Base-by-base conservation (phyloP, 2,329 filamentous ascomycete species). In the Sclerotinia sclerotiorum region DNA sequence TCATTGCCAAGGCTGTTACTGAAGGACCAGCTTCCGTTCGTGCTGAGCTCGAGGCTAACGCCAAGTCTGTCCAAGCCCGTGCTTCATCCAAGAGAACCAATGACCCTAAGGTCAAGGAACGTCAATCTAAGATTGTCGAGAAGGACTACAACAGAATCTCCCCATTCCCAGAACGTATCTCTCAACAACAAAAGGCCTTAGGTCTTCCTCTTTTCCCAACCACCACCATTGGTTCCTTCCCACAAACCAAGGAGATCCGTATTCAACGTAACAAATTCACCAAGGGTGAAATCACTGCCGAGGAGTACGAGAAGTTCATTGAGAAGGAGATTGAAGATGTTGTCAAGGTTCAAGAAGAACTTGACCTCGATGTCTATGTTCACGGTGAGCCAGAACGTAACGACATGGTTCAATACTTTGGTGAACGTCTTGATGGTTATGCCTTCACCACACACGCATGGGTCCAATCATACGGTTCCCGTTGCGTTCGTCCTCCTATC, bases 361-460 rank as follows among this genome's bases (percentile, higher is more conserved):
- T 99, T 78, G 93, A 88, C 81, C 90, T 99, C 67, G 95, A 99
- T 77, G 95, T 99, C 81, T 92, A 91, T 80, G 95, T 99, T 74
- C 95, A 99, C 86, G 95, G 95, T 80, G 95, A 99, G 88, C 95
- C 95, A 70, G 95, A 99, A 89, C 93, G 95, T 82, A 99, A 99
- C 85, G 95, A 99, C 89, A 99, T 99, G 95, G 95, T 99, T 66
- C 95, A 99, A 84, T 99, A 97, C 90, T 99, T 99, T 77, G 95
- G 95, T 83, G 95, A 99, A 88, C 91, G 93, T 79, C 87, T 99
- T 72, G 88, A 96, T 78, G 95, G 95, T 79, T 99, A 98, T 82
- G 91, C 93, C 80, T 99, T 99, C 88, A 99, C 95, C 81, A 98
- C 94, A 81, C 92, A 97, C 84, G 95, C 92, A 76, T 99, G 95